These are phyloP conservation scores for Apiotrichum siamense DNA, from an alignment of 1,284 basidiomycete genomes.

Conservation along the genomic window DNA sequence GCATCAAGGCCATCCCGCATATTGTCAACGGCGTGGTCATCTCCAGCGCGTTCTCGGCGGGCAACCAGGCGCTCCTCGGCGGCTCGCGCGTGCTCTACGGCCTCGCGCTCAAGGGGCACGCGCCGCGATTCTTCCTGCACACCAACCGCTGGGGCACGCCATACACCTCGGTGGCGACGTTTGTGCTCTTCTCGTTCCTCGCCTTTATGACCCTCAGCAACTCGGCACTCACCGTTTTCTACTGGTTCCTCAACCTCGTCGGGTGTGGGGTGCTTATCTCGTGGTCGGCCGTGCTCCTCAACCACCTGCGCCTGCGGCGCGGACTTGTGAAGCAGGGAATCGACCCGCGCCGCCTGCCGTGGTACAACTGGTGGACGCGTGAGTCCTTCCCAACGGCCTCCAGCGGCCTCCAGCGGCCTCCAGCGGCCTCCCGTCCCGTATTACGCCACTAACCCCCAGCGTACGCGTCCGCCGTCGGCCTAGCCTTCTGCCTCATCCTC, in stretches of 20 bases:
- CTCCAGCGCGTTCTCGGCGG: constrained; percentile 19
- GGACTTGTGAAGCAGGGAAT: constrained; percentile 17
- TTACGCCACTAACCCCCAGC: constrained; percentile 1
- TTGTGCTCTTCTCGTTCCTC: constrained; percentile 35
- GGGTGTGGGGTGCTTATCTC: constrained; percentile 27
- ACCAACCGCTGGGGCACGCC: constrained; percentile 50
- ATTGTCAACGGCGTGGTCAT: constrained; percentile 44
- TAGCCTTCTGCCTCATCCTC: constrained; percentile 16
- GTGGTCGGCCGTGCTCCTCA: constrained; percentile 24
- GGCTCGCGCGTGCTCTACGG: constrained; percentile 46
- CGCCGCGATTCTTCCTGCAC: constrained; percentile 49
- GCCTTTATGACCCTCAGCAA: constrained; percentile 40
- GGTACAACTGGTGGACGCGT: constrained; percentile 27
- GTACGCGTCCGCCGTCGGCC: constrained; percentile 15
- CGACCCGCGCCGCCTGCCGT: constrained; percentile 14
- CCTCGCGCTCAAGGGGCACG: constrained; percentile 50
- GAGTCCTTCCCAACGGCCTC: too few species aligned
- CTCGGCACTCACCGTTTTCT: constrained; percentile 27
- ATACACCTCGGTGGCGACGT: constrained; percentile 31
- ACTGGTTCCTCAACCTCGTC: constrained; percentile 32
- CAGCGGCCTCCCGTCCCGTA: too few species aligned
- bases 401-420: too few species aligned
- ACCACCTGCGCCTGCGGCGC: constrained; percentile 17
- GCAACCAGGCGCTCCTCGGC: constrained; percentile 20
- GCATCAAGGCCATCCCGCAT: constrained; percentile 57